Evolutionary conservation across 805 yeast genomes (phyloP).

Genomic region (Suhomyces sp.): DNA sequence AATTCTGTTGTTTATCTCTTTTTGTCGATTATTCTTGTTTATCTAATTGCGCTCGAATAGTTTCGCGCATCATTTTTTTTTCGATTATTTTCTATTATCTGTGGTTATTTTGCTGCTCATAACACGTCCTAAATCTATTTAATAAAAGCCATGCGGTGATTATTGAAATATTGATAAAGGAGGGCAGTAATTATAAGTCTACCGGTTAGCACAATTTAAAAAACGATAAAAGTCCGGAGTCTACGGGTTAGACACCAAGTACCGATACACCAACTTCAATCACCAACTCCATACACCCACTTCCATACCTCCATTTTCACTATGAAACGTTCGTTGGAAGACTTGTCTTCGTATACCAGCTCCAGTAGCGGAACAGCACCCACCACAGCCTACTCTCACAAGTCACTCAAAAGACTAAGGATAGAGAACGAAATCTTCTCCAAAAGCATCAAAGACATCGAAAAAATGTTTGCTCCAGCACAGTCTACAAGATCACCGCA

Average conservation of each 20-base stretch:
- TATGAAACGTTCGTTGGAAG: conserved; percentile 9
- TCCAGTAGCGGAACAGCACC: conserved; percentile 2
- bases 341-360: conserved; percentile 3
- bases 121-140: conserved; percentile 2
- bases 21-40: conserved; percentile 2
- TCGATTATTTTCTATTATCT: background rate
- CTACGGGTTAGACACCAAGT: background rate
- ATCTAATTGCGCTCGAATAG: conserved; percentile 1
- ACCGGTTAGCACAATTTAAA: background rate
- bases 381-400: conserved; percentile 7
- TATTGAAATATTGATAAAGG: background rate
- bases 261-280: no score
- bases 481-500: background rate
- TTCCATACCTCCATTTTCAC: background rate
- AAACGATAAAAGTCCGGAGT: background rate
- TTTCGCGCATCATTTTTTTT: background rate
- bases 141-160: conserved; percentile 1
- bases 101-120: conserved; percentile 2
- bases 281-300: no score
- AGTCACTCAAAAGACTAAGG: conserved; percentile 17
- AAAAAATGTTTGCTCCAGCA: conserved; percentile 15
- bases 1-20: background rate
- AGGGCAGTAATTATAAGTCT: background rate
- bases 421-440: conserved; percentile 22
- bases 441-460: conserved; percentile 22